Conservation (phyloP, 129 eudicot species). For the Flaveria brownii region DNA sequence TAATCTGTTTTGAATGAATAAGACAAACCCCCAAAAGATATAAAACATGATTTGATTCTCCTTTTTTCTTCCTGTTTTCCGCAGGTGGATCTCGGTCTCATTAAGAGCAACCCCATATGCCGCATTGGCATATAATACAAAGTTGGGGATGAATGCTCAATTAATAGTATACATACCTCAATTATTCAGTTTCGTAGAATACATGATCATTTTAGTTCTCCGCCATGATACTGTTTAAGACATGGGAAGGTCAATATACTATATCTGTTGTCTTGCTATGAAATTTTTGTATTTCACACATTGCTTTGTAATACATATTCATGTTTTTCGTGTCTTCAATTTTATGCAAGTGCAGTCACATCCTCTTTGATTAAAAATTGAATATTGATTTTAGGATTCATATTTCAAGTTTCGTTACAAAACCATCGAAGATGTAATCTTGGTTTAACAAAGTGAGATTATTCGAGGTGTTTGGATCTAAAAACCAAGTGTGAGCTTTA, state of each 20-base stretch:
- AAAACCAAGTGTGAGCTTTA: no score
- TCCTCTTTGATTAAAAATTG: no score
- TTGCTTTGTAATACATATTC: background rate
- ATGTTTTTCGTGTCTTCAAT: background rate
- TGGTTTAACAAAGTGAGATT: no score
- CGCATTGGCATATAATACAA: constrained; percentile 54
- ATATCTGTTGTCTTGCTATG: constrained; percentile 7
- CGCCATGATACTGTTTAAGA: constrained; percentile 17
- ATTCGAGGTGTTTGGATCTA: no score
- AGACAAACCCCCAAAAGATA: background rate
- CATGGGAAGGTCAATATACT: background rate
- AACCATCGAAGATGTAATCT: no score
- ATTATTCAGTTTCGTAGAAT: constrained; percentile 8
- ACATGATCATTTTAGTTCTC: constrained; percentile 13
- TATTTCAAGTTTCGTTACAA: no score
- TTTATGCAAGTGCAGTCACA: no score
- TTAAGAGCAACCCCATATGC: constrained; percentile 78
- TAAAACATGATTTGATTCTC: constrained; percentile 11
- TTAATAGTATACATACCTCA: background rate
- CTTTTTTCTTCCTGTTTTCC: constrained; percentile 3
- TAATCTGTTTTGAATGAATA: background rate
- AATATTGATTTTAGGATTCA: no score
- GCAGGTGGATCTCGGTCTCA: constrained; percentile 90
- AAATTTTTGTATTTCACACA: background rate
- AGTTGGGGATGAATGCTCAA: background rate